Evolutionary conservation across 495 filamentous ascomycete species (phyloP), one percentile per base, ranked within the genome.

Genomic region (Neurospora sp.): DNA sequence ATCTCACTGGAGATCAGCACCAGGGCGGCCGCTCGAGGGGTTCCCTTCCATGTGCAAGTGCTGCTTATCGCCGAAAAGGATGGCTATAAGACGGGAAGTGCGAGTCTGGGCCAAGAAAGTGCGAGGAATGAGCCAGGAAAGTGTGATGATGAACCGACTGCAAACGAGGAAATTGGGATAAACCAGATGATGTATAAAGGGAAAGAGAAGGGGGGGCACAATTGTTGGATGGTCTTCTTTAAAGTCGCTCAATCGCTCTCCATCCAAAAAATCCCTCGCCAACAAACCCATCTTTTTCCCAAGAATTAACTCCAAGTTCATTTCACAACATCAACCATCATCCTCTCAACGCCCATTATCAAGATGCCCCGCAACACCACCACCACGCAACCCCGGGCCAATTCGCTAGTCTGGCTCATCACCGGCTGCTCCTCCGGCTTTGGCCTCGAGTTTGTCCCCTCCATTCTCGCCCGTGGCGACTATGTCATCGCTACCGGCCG

Each of bases 401-500:
- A n/a, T n/a, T n/a, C 0, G 12, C 77, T 80, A 18, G 79, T 79
- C 42, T 82, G 79, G 78, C 76, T 81, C 73, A 78, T 87, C 20
- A 87, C 85, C 44, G 85, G 85, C 69, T 82, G 82, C 72, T 86
- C 85, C 10, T 86, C 74, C 0, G 83, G 82, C 31, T 80, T 81
- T 40, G 86, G 87, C 44, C 79, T 83, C 20, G 78, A 80, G 10
- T 69, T 89, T 44, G 80, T 82, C 8, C 77, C 62, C 16, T 75
- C 82, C 9, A 81, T 86, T 40, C 80, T 85, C n/a, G 76, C 82
- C 9, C 81, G 84, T 27, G 89, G 88, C 0, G 86, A 89, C 77
- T 81, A 81, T 39, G 86, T 89, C 23, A 86, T 91, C 71, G 88
- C 88, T 6, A 86, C 86, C 1, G 86, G 85, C 27, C 87, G 89